Evolutionary conservation across 306 rosid species (phyloP), one percentile per base, ranked within the genome.

Genomic region (Cucurbita pepo): DNA sequence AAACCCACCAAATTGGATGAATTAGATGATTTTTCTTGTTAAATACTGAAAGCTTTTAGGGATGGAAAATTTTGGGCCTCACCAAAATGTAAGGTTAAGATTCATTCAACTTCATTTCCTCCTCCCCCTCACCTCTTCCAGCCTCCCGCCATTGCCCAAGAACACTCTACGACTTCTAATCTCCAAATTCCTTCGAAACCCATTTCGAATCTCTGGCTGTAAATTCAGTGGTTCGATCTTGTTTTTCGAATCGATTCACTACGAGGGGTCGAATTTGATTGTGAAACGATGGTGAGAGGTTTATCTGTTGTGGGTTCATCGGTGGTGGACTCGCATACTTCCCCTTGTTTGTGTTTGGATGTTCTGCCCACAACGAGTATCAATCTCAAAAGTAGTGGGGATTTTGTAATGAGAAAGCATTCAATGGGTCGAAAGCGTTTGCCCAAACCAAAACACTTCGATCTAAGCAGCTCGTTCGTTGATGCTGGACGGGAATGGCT

Each of bases 291-390:
- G 98, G 86, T 90, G 54, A 85, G 91, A 77, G 96, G 88, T 80
- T 63, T 94, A 43, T 84, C 90, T 54, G 76, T 90, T 51, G 84
- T 88, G 78, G 89, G 89, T 56, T 83, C 97, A 43, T 85, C 95
- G 36, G 82, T 88, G 78, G 84, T 93, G 89, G 98, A 94, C 30
- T 86, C 96, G 19, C 97, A 86, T 73, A 77, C 85, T n/a, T 79
- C 91, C 15, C 96, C 97, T 4, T 88, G 96, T 82, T 79, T 93
- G 82, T 94, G 97, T 76, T 83, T 90, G 74, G 98, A 90, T 74
- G 89, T 90, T 21, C 76, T 90, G 56, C 87, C 94, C 41, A 69
- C 94, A 10, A 86, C 86, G 2, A 86, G 80, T 67, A 74, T 87
- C 75, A 88, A 70, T 77, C 79, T 86, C 81, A 91, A 81, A 82